Percentiles rank a stretch among this genome's conserved stretches.
Evolutionary conservation across 2,329 filamentous ascomycete species (phyloP).

Genomic region (Stagonosporopsis tanaceti): DNA sequence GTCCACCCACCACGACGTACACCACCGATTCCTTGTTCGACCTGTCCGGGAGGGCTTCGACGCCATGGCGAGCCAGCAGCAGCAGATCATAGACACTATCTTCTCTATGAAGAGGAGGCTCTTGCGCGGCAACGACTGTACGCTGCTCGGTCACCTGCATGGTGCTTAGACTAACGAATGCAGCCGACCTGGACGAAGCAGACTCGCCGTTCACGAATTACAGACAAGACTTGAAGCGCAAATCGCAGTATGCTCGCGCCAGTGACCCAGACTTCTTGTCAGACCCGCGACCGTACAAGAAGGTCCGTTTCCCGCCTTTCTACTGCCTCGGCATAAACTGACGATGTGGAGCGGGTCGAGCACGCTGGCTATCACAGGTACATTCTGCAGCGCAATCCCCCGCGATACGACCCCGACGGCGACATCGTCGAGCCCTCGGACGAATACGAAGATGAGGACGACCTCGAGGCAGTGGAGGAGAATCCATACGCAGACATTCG

Average conservation of each 20-base stretch:
- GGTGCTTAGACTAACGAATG: slow-evolving; percentile 25
- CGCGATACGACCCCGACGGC: slow-evolving; percentile 77
- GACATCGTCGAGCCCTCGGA: slow-evolving; percentile 78
- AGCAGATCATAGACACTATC: slow-evolving; percentile 51
- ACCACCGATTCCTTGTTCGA: slow-evolving; percentile 24
- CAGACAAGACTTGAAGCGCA: slow-evolving; percentile 80
- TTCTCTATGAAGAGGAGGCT: slow-evolving; percentile 51
- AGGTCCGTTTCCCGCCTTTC: slow-evolving; percentile 59
- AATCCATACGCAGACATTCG: slow-evolving; percentile 78
- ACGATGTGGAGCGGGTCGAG: slow-evolving; percentile 66
- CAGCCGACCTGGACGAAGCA: slow-evolving; percentile 80
- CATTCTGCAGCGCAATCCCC: slow-evolving; percentile 77
- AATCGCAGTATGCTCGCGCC: slow-evolving; percentile 73
- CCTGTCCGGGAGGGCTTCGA: slow-evolving; percentile 27
- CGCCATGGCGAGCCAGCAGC: slow-evolving; percentile 51
- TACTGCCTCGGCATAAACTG: slow-evolving; percentile 23
- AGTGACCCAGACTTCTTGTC: slow-evolving; percentile 68
- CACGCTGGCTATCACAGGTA: slow-evolving; percentile 76
- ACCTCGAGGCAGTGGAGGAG: slow-evolving; percentile 68
- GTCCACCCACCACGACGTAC: not conserved
- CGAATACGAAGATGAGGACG: slow-evolving; percentile 70
- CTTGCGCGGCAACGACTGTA: slow-evolving; percentile 47
- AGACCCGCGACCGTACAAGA: slow-evolving; percentile 74
- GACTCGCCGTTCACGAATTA: slow-evolving; percentile 76
- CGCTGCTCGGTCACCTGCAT: slow-evolving; percentile 4